A percentile compares a stretch with the other conserved stretches of the same genome.
Evolutionary conservation across 139 green algal species (phyloP).

Genomic region (Penium margaritaceum): DNA sequence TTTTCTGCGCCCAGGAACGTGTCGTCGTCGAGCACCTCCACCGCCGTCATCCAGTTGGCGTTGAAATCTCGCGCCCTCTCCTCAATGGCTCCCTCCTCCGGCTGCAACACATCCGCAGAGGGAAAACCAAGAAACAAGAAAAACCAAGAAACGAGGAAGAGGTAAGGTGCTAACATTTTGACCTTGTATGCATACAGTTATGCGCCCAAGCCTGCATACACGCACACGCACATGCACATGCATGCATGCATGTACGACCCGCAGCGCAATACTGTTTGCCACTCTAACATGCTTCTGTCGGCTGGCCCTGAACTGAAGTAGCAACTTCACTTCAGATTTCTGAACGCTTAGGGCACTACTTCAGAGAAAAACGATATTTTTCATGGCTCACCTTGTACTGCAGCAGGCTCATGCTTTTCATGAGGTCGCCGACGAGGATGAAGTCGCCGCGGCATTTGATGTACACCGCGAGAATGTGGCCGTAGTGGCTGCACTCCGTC

Average conservation of each 20-base stretch:
- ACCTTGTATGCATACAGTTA: background rate
- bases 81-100: slow-evolving; percentile 69
- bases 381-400: slow-evolving; percentile 52
- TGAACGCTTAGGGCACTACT: no score
- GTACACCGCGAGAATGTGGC: slow-evolving; percentile 76
- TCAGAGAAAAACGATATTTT: background rate
- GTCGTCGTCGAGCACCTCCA: slow-evolving; percentile 82
- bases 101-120: background rate
- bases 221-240: background rate
- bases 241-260: no score
- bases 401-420: slow-evolving; percentile 83
- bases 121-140: background rate
- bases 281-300: no score
- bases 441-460: slow-evolving; percentile 70
- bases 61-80: slow-evolving; percentile 71
- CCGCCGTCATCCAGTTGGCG: slow-evolving; percentile 80
- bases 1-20: slow-evolving; percentile 65
- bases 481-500: slow-evolving; percentile 65
- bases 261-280: no score
- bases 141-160: slow-evolving; percentile 4
- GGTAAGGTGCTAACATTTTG: background rate
- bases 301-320: no score
- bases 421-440: slow-evolving; percentile 88
- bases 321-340: no score
- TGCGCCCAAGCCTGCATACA: background rate